Evolutionary conservation across 768 basidiomycete genomes (phyloP), one percentile per base, ranked within the genome.

Genomic region (Exidia glandulosa): DNA sequence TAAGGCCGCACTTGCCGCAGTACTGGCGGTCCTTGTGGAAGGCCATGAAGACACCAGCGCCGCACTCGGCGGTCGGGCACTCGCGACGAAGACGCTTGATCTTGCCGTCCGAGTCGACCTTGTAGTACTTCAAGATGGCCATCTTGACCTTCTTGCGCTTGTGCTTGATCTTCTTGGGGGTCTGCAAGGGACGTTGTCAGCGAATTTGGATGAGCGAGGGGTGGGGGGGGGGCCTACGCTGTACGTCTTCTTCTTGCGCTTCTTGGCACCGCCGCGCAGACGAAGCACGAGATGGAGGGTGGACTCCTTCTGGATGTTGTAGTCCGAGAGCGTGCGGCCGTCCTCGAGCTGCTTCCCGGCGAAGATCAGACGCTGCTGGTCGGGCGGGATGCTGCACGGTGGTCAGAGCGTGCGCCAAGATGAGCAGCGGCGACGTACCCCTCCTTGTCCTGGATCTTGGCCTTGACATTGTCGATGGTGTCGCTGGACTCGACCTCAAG

Each of bases 111-210:
- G 94, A 94, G 78, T 97, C 95, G 68, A 99, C 94, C 80, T 96
- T 95, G 82, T 97, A 99, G 84, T 96, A 99, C 79, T 98, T 98
- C 75, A 99, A 81, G 79, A 98, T 96, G 70, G 94, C 79, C 93
- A 99, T 97, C 88, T 97, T 98, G 81, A 95, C 92, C 83, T 97
- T 96, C 84, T 98, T 97, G 76, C 89, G 87, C 85, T 96, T 96
- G 82, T 95, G 94, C 87, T 96, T 98, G 84, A 96, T 86, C 84
- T 97, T 97, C 84, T 95, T 96, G 76, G 93, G 94, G 70, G 93
- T 95, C 88, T 90, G 67, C 31, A 58, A 61, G 63, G 54, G 62
- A 31, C 32, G 48, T 48, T 41, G 30, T 23, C n/a, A 10, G 32
- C 1, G 58, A 50, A 48, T 45, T 16, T 60, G 14, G 62, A 32